Evolutionary conservation across 2,329 filamentous ascomycete genomes (phyloP), one percentile per base, ranked within the genome.

Genomic region (Fonsecaea pedrosoi): DNA sequence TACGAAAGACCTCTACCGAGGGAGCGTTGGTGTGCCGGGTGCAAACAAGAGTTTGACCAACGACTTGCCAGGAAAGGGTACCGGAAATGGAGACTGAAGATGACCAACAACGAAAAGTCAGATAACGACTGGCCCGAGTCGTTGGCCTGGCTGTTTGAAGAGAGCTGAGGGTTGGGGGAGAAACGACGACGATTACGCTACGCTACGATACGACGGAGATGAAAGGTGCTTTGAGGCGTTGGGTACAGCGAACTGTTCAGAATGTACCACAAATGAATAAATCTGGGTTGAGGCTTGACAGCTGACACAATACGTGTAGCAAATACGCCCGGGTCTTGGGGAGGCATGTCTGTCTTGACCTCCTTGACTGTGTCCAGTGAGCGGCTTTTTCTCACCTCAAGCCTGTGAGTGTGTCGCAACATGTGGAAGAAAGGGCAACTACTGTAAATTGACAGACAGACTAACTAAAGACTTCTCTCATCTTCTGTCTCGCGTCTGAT

Each of bases 1-100:
- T 69, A 64, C 21, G 67, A 65, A 40, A 35, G 65, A 32, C 62
- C 59, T 18, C 48, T 71, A 48, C 45, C 64, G 3, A 64, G 37
- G n/a, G 69, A 71, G 13, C 61, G 65, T 25, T 71, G 69, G 64
- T 71, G 69, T 62, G 8, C 42, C 7, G 62, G 34, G 1, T 71
- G 69, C 32, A 67, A 62, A 48, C 10, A 54, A 18, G 67, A 71
- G 12, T 60, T 60, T 34, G 40, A 65, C 9, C 45, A 48, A 18
- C 45, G 68, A 53, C 62, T 55, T 25, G 55, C 54, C 13, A 65
- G 62, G 45, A 67, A 56, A 56, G 53, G 57, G 18, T 37, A 61
- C 12, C 64, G 54, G 18, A 64, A 25, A 50, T 50, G 53, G 38
- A 21, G 55, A 35, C 37, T 34, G 50, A 48, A 50, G 10, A 12